Conservation (phyloP, 345 rosid genomes). For the Aegle marmelos region DNA sequence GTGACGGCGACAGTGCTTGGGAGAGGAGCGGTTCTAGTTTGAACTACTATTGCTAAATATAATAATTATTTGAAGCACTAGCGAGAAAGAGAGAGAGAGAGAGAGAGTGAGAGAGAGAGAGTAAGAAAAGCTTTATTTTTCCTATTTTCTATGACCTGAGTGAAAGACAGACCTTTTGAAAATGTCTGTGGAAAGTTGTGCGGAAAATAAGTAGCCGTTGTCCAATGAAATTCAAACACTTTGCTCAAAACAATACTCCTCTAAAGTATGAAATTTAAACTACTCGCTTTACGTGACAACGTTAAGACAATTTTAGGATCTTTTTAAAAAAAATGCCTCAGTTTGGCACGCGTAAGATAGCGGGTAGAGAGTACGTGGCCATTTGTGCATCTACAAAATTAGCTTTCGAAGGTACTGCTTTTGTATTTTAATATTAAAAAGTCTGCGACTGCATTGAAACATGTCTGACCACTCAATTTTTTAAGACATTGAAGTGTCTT, state of each 20-base stretch:
- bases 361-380: neutral
- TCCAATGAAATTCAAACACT: slow-evolving; percentile 37
- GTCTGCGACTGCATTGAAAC: slow-evolving; percentile 19
- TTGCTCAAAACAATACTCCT: slow-evolving; percentile 7
- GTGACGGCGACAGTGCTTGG: neutral
- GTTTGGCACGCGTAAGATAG: neutral
- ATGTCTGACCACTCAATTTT: slow-evolving; percentile 19
- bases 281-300: slow-evolving; percentile 6
- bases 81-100: slow-evolving; percentile 1
- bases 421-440: neutral
- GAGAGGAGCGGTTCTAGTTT: slow-evolving; percentile 19
- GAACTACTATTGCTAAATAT: slow-evolving; percentile 17
- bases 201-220: slow-evolving; percentile 47
- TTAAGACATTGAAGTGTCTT: neutral
- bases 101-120: no score
- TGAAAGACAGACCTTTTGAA: slow-evolving; percentile 27
- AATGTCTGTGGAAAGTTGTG: slow-evolving; percentile 42
- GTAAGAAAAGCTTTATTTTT: neutral
- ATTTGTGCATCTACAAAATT: neutral
- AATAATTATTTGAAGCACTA: slow-evolving; percentile 33
- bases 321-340: neutral
- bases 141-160: slow-evolving; percentile 18
- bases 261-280: neutral
- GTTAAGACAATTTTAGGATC: neutral
- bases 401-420: neutral